Evolutionary conservation across 805 yeast genomes (phyloP), one percentile per base, ranked within the genome.

Genomic region (Priceomyces fermenticarens): DNA sequence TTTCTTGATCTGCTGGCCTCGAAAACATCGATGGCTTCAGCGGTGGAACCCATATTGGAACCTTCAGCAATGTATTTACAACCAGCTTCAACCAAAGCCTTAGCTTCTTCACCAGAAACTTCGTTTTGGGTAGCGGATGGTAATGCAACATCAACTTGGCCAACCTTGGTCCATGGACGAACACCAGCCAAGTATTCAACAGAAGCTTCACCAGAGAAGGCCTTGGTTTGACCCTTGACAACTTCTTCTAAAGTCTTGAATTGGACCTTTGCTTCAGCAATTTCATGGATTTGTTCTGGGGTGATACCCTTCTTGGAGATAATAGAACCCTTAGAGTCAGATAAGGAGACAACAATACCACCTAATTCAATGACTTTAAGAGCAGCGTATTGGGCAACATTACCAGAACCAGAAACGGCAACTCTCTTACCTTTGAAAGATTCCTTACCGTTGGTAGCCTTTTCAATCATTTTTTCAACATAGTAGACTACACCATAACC

Each of bases 111-210:
- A 62, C 93, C 97, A 55, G 93, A 81, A 51, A 91, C 91, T 78
- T 91, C 99, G 74, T 91, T 91, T 75, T 91, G 99, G 48, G 99
- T 91, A 48, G 99, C 99, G 74, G 87, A 88, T 63, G 99, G 99
- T 62, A 91, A 79, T 39, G 97, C 99, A 71, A 91, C 82, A 69
- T 91, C 98, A 54, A 88, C 90, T 67, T 83, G 74, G 58, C 95
- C 96, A 54, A 83, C 93, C 65, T 84, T 83, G 54, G 80, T 70
- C 99, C 99, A 91, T 67, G 99, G 99, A 66, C 99, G 85, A 49
- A 85, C 96, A 70, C 95, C 96, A 36, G 86, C 83, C 57, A 87
- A 72, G 83, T 88, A 93, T 71, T 84, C 82, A 67, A 87, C 80
- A 14, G 53, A 40, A 57, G 75, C 65, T 52, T 62, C 58, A 40